Percentiles rank a stretch among this genome's conserved stretches.
Conservation (phyloP, 306 rosid species). For the Vicia villosa region DNA sequence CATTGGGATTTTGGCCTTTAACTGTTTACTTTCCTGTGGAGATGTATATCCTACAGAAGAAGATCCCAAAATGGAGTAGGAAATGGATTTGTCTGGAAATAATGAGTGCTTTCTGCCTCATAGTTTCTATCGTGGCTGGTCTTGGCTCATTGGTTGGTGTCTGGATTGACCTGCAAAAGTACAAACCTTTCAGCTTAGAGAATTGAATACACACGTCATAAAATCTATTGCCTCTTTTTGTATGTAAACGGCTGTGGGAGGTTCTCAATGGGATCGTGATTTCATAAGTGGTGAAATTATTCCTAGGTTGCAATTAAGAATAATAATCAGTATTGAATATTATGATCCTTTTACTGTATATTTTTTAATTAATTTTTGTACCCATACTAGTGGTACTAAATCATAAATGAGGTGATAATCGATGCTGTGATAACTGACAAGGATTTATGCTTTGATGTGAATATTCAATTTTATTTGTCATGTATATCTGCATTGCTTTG, state of each 20-base stretch:
- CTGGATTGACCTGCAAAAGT: conserved; percentile 47
- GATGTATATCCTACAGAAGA: conserved; percentile 75
- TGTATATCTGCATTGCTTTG: background rate
- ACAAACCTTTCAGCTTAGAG: conserved; percentile 52
- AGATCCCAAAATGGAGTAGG: conserved; percentile 69
- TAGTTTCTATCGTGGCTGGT: conserved; percentile 57
- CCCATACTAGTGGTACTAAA: conserved; percentile 4
- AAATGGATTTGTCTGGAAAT: conserved; percentile 60
- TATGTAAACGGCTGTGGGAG: background rate
- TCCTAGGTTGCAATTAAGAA: background rate
- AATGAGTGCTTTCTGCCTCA: conserved; percentile 54
- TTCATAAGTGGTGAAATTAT: background rate
- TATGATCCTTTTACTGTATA: background rate
- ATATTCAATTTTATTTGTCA: background rate
- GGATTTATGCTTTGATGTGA: background rate
- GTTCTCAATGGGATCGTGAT: background rate
- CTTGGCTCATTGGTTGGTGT: conserved; percentile 71
- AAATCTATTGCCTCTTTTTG: background rate
- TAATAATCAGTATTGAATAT: conserved; percentile 9
- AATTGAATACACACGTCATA: conserved; percentile 24
- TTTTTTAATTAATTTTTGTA: conserved; percentile 16
- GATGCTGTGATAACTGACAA: background rate
- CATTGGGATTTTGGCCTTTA: conserved; percentile 88
- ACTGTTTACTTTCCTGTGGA: conserved; percentile 76
- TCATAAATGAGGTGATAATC: conserved; percentile 3